A percentile compares a stretch with the other conserved stretches of the same genome.
phyloP scores from a whole-genome alignment of 2,329 filamentous ascomycete species.

The Epichloe typhina region DNA sequence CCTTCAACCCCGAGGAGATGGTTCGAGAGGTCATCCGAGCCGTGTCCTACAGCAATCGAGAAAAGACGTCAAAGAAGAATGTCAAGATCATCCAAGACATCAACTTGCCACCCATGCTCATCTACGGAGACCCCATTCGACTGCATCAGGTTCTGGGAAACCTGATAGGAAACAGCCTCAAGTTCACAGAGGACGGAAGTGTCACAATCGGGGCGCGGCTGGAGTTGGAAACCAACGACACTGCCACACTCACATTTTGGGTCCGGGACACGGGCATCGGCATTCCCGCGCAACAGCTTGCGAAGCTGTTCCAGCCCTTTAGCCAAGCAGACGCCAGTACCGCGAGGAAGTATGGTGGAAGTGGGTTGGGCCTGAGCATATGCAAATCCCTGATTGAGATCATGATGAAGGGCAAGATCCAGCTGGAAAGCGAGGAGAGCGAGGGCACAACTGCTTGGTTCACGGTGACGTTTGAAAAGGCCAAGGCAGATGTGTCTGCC shows the following conservation, averaged over 20 bases:
- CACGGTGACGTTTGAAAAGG: slow-evolving; percentile 75
- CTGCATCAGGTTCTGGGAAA: slow-evolving; percentile 64
- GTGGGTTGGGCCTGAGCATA: slow-evolving; percentile 80
- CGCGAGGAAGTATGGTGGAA: slow-evolving; percentile 81
- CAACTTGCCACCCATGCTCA: slow-evolving; percentile 59
- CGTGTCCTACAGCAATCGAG: slow-evolving; percentile 51
- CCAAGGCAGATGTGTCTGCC: slow-evolving; percentile 45
- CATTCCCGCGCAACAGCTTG: slow-evolving; percentile 68
- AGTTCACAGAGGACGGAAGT: slow-evolving; percentile 78
- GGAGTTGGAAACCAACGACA: slow-evolving; percentile 55
- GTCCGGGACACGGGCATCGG: slow-evolving; percentile 87
- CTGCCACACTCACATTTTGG: slow-evolving; percentile 67
- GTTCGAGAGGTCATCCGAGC: slow-evolving; percentile 53
- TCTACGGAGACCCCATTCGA: slow-evolving; percentile 52
- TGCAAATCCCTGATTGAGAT: slow-evolving; percentile 91
- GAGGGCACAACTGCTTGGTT: slow-evolving; percentile 65
- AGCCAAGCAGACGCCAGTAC: slow-evolving; percentile 87
- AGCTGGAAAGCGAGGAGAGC: slow-evolving; percentile 63
- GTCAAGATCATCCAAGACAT: slow-evolving; percentile 58
- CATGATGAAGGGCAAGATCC: slow-evolving; percentile 78
- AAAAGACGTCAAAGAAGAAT: slow-evolving; percentile 48
- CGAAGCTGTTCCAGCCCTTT: slow-evolving; percentile 83
- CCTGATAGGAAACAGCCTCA: slow-evolving; percentile 82
- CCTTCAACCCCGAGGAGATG: slow-evolving; percentile 55
- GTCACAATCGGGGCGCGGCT: slow-evolving; percentile 72